These are phyloP conservation scores for Pichia scutulata DNA, from an alignment of 805 yeast genomes.

Conservation along the genomic window DNA sequence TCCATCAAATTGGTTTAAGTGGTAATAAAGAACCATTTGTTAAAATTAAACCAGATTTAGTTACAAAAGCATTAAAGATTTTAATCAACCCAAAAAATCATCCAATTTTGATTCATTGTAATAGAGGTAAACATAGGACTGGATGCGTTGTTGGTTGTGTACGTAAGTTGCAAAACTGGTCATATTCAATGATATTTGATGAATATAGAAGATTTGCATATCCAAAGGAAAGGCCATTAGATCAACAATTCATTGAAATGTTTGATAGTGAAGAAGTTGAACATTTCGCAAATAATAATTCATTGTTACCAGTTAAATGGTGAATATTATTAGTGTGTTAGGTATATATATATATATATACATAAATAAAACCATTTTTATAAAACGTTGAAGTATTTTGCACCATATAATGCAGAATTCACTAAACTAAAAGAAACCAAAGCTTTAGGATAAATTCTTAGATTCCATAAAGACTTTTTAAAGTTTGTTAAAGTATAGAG, in stretches of 20 bases:
- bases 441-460: constrained; percentile 54
- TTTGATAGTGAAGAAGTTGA: constrained; percentile 64
- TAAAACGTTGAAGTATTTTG: constrained; percentile 25
- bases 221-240: constrained; percentile 92
- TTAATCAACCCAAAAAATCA: constrained; percentile 82
- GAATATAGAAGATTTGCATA: constrained; percentile 92
- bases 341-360: no score
- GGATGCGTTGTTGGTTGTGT: constrained; percentile 95
- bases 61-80: constrained; percentile 74
- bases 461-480: constrained; percentile 43
- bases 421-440: constrained; percentile 51
- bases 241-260: constrained; percentile 90
- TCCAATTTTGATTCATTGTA: constrained; percentile 90
- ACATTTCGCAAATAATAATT: constrained; percentile 40
- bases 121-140: constrained; percentile 93
- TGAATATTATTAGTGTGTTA: constrained; percentile 19
- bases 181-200: constrained; percentile 87
- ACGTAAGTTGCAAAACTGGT: constrained; percentile 85
- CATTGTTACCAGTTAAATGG: constrained; percentile 70
- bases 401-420: constrained; percentile 63
- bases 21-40: constrained; percentile 96
- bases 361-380: background rate
- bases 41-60: constrained; percentile 53
- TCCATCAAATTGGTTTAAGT: constrained; percentile 85
- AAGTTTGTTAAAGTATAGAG: constrained; percentile 70